These are phyloP conservation scores for Citropsis articulata DNA, from an alignment of 345 rosid genomes.

Conservation along the genomic window DNA sequence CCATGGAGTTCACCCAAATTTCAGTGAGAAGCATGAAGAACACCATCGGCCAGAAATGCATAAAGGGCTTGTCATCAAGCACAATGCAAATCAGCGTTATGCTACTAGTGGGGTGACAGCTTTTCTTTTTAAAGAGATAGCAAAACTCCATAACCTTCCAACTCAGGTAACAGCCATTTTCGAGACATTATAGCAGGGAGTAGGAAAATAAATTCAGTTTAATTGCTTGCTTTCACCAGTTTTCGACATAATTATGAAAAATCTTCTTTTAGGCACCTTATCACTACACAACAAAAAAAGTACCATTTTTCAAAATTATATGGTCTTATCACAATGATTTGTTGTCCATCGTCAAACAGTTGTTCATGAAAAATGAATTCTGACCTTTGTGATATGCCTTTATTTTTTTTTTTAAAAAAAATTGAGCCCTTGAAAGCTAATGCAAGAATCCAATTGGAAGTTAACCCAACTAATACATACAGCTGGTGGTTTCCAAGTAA, in stretches of 20 bases:
- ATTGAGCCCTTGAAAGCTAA: neutral
- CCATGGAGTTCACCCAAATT: slow-evolving; percentile 93
- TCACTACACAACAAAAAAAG: neutral
- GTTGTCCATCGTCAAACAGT: neutral
- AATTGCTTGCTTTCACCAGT: too few species aligned
- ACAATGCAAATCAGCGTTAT: slow-evolving; percentile 94
- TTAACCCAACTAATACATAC: neutral
- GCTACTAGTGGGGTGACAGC: slow-evolving; percentile 90
- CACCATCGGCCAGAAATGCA: slow-evolving; percentile 87
- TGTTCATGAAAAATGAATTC: neutral
- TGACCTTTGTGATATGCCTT: too few species aligned
- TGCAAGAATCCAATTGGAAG: neutral
- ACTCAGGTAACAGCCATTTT: slow-evolving; percentile 57
- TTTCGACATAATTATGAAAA: too few species aligned
- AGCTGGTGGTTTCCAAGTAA: neutral
- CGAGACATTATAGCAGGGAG: too few species aligned
- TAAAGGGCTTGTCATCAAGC: slow-evolving; percentile 88
- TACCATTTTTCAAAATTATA: neutral
- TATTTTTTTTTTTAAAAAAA: too few species aligned
- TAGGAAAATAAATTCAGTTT: too few species aligned
- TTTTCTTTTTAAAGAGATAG: slow-evolving; percentile 91
- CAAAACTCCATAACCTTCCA: slow-evolving; percentile 73
- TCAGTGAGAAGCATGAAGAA: slow-evolving; percentile 85
- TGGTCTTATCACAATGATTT: neutral
- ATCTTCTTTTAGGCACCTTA: too few species aligned